Evolutionary conservation across 108 stramenopile species (phyloP), one percentile per base, ranked within the genome.

Genomic region (Nitzschia sp.): DNA sequence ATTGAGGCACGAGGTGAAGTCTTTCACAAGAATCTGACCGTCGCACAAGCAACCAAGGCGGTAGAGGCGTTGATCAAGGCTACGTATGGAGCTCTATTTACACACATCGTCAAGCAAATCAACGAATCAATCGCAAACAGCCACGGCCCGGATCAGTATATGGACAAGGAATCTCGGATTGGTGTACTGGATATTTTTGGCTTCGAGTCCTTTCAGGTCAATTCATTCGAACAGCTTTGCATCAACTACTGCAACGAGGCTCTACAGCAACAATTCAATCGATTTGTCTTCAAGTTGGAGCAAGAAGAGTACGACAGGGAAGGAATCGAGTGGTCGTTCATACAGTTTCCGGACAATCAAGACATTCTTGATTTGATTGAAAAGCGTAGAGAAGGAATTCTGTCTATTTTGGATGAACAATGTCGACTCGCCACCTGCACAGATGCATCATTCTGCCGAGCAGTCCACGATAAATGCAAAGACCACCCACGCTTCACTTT

Each of bases 121-220:
- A 99, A 99, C 80, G 72, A 75, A 25, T 86, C 87, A 63, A 95
- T 97, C 38, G 53, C 72, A 9, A 38, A 17, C 22, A 36, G 31
- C 25, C 46, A 68, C 32, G 22, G n/a, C 5, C 34, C n/a, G 3
- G 33, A 29, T 28, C 13, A 45, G 3, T 17, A 23, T 25, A 25
- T 53, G 17, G 28, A 46, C 0, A 25, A 38, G 22, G 41, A 60
- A 16, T 63, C 91, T 25, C 92, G 93, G 32, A 98, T 98, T 36
- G 97, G 97, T 50, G 86, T 98, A 30, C 77, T 99, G 22, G 99
- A 99, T 70, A 99, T 99, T 61, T 99, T 98, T 73, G 99, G 99
- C 26, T 99, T 99, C 75, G 99, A 99, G 77, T 91, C 91, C 22
- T 99, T 99, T 70, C 78, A 85, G 8, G 63, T 67, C 19, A 96